Percentiles rank a stretch among this genome's conserved stretches.
These are phyloP conservation scores for Pigoraptor vietnamica DNA, from an alignment of 78 protist genomes.

Conservation along the genomic window DNA sequence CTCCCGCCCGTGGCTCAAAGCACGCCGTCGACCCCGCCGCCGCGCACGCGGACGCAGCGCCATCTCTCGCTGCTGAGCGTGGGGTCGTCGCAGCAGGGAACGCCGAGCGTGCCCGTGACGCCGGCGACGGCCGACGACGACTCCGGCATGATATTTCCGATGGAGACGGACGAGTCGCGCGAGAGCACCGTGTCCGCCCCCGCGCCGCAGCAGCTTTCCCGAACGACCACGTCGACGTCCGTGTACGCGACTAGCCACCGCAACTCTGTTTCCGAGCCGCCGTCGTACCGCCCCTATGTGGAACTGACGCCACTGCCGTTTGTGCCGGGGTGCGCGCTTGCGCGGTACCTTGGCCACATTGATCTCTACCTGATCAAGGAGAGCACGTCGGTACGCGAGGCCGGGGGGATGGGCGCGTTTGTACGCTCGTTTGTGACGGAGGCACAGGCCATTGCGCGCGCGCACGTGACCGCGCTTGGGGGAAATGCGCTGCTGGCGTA, in stretches of 20 bases:
- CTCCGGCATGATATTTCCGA: neutral
- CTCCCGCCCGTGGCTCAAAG: neutral
- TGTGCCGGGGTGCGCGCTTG: conserved; percentile 30
- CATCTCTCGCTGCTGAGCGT: neutral
- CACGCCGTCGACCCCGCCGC: neutral
- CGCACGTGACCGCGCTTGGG: neutral
- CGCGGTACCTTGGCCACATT: conserved; percentile 49
- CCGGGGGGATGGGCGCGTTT: neutral
- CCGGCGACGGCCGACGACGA: neutral
- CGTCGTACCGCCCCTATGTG: neutral
- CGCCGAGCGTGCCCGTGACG: neutral
- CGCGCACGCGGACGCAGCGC: neutral
- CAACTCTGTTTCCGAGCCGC: neutral
- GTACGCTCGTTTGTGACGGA: neutral
- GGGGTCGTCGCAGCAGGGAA: neutral
- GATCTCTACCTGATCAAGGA: conserved; percentile 45
- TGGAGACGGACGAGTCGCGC: neutral
- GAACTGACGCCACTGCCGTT: conserved; percentile 47
- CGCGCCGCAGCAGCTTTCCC: neutral
- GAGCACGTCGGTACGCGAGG: neutral
- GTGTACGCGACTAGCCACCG: neutral
- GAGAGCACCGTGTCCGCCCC: neutral
- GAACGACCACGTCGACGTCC: neutral
- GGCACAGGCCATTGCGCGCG: conserved; percentile 6
- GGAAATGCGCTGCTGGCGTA: neutral